Conservation (phyloP, 1,139 yeast genomes). For the Kodamaea suecica region DNA sequence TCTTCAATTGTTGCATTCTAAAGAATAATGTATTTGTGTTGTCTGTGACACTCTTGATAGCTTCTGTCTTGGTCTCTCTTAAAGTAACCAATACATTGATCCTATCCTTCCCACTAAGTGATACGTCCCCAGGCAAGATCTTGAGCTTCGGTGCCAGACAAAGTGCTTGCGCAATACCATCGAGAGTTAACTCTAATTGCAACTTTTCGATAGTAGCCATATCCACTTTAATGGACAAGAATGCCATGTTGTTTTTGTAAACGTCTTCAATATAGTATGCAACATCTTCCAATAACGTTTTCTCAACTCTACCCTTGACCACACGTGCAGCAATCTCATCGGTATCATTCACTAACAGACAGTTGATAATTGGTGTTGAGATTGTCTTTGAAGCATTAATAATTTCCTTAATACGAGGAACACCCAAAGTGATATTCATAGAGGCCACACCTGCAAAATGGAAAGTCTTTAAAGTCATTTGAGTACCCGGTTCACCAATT, state of each 20-base stretch:
- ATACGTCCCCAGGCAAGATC: constrained; percentile 69
- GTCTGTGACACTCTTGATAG: constrained; percentile 40
- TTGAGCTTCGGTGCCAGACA: constrained; percentile 85
- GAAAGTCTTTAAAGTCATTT: constrained; percentile 97
- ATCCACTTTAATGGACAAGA: constrained; percentile 78
- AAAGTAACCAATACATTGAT: constrained; percentile 70
- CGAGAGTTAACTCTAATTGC: constrained; percentile 83
- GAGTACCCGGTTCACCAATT: constrained; percentile 99
- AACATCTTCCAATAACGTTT: constrained; percentile 82
- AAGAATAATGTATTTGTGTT: constrained; percentile 67
- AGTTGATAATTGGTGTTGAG: constrained; percentile 95
- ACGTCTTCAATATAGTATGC: constrained; percentile 92
- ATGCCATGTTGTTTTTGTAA: constrained; percentile 76
- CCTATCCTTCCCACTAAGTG: constrained; percentile 62
- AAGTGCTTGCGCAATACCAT: constrained; percentile 83
- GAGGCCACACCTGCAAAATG: constrained; percentile 99
- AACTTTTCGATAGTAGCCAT: constrained; percentile 79
- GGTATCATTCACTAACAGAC: constrained; percentile 85
- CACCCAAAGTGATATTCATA: constrained; percentile 98
- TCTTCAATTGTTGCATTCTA: constrained; percentile 84
- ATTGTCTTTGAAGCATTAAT: constrained; percentile 94
- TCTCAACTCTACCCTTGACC: constrained; percentile 95
- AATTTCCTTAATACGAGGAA: constrained; percentile 97
- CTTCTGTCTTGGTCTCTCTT: constrained; percentile 50
- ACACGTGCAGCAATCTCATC: constrained; percentile 99